Evolutionary conservation across 257 asterid species (phyloP), one percentile per base, ranked within the genome.

Genomic region (Fraxinus americana): DNA sequence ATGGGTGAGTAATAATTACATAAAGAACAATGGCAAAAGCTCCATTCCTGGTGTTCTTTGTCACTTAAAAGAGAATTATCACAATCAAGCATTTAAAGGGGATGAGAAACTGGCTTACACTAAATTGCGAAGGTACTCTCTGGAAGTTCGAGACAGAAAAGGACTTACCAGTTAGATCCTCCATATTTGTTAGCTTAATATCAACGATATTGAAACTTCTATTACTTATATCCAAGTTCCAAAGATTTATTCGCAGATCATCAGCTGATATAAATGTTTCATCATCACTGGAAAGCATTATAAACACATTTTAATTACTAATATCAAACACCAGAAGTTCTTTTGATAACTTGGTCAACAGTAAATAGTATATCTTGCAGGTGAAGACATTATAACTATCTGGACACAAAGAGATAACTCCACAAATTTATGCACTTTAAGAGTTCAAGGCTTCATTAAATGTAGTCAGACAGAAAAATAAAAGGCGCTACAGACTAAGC

Each of bases 241-340:
- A 92, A 68, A 92, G 96, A 86, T 92, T 92, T 85, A 92, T 85
- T 71, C 96, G 89, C 59, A 92, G 90, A 83, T 92, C 97, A 84
- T 92, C 97, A 79, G 97, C 96, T 81, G 97, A 92, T 92, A 92
- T 89, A 86, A 92, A 92, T 72, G 97, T 92, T 83, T 92, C 96
- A 78, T 94, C 96, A 78, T 92, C 97, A 84, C 97, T 92, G 90
- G 63, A 82, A 71, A 71, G 79, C 75, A 86, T 79, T 36, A 70
- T 32, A 36, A 73, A 72, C 38, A 67, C 73, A 78, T 61, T 69
- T 48, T 65, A 57, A 34, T 32, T 67, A 23, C 67, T 69, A 36
- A 45, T 72, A 14, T 45, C 73, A 72, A 75, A 38, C 41, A 76
- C 23, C 59, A 57, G 43, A 41, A 41, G 16, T 41, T 70, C 54